phyloP scores from a whole-genome alignment of 257 asterid genomes.

The Salvia rosmarinus region DNA sequence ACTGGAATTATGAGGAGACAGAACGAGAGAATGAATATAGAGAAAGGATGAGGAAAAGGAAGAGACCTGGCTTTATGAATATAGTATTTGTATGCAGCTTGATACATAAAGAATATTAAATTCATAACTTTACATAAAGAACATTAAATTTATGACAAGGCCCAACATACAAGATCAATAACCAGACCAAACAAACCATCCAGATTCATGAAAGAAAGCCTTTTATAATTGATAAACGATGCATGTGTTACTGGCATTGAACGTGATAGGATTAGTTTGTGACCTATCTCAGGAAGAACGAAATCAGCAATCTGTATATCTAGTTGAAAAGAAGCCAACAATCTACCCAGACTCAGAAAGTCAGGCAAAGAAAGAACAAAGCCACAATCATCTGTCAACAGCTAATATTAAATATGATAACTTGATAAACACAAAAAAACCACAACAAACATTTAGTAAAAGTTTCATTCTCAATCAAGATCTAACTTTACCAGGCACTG shows the following conservation, averaged over 20 bases:
- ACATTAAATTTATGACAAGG: background rate
- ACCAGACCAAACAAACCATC: conserved; percentile 13
- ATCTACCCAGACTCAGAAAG: background rate
- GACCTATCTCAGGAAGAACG: conserved; percentile 25
- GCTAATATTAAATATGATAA: conserved; percentile 24
- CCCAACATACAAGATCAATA: background rate
- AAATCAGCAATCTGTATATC: conserved; percentile 26
- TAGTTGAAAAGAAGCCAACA: conserved; percentile 23
- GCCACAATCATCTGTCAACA: conserved; percentile 22
- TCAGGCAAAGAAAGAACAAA: conserved; percentile 31
- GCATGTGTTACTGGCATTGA: background rate
- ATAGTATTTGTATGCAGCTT: background rate
- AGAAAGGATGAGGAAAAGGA: background rate
- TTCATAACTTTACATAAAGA: background rate
- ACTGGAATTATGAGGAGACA: background rate
- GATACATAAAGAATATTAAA: background rate
- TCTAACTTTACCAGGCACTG: conserved; percentile 71
- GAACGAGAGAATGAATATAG: background rate
- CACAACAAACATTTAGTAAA: background rate
- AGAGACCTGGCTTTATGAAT: background rate
- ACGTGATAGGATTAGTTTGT: conserved; percentile 15
- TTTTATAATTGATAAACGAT: conserved; percentile 16
- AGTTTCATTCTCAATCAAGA: conserved; percentile 20
- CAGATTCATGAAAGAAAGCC: conserved; percentile 17
- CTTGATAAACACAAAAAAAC: conserved; percentile 8